phyloP scores from a whole-genome alignment of 1,139 yeast species.

The Scheffersomyces segobiensis region DNA sequence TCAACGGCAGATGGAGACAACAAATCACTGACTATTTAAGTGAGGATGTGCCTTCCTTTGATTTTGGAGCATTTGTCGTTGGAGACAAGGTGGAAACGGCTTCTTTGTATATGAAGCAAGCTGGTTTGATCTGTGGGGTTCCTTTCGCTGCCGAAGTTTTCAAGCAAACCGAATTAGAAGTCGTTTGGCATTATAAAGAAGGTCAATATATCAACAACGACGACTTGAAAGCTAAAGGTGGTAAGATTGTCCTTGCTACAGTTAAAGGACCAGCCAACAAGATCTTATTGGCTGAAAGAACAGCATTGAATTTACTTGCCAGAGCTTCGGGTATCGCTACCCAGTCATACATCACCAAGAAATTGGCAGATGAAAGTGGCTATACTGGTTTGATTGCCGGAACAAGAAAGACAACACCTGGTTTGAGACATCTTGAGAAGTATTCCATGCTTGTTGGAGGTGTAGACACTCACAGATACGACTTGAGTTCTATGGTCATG shows the following conservation, averaged over 20 bases:
- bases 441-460: slow-evolving; percentile 96
- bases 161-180: slow-evolving; percentile 67
- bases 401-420: slow-evolving; percentile 98
- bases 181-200: slow-evolving; percentile 72
- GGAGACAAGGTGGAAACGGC: slow-evolving; percentile 74
- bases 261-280: slow-evolving; percentile 81
- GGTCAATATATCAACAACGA: slow-evolving; percentile 54
- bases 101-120: slow-evolving; percentile 76
- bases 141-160: slow-evolving; percentile 91
- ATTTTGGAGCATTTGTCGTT: slow-evolving; percentile 93
- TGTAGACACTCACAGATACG: slow-evolving; percentile 89
- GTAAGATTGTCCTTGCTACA: slow-evolving; percentile 73
- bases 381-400: slow-evolving; percentile 89
- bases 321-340: slow-evolving; percentile 93
- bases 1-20: slow-evolving; percentile 75
- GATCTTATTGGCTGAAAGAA: slow-evolving; percentile 80
- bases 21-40: slow-evolving; percentile 72
- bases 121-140: slow-evolving; percentile 81
- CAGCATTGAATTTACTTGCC: slow-evolving; percentile 79
- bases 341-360: slow-evolving; percentile 58
- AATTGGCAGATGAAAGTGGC: slow-evolving; percentile 68
- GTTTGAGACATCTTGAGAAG: slow-evolving; percentile 82
- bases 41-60: slow-evolving; percentile 93
- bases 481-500: slow-evolving; percentile 93
- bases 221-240: slow-evolving; percentile 42